Base-by-base conservation (phyloP, 108 stramenopile genomes). In the Craspedostauros australis region DNA sequence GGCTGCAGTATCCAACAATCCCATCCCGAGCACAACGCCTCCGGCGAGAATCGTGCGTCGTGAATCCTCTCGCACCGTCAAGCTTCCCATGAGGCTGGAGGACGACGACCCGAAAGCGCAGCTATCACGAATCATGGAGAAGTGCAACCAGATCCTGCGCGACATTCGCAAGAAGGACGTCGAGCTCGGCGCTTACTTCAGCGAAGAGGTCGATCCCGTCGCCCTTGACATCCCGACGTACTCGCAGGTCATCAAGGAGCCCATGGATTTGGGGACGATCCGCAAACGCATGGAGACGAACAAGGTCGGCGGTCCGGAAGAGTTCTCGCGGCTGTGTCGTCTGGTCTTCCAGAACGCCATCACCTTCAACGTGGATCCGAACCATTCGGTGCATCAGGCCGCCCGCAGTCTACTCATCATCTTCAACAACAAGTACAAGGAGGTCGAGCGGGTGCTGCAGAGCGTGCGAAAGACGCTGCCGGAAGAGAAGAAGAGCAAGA, bases 221-320 rank as follows among this genome's bases (percentile, higher is more conserved):
- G 86, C 89, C 8, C 84, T 95, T 9, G 72, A 74, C 8, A 80
- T 99, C 36, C 96, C 95, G 0, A 94, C 93, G 29, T 99, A 99
- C 60, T 66, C 70, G 57, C 93, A 96, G 42, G 68, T 93, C 8
- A 84, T 95, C 40, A 75, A 60, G 19, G 67, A 87, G 18, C 96
- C 98, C 18, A 99, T 99, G 98, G 98, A 99, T 77, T 54, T 99
- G 30, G 84, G 89, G 19, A 97, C 98, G 4, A 73, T 95, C 47
- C 64, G 77, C 39, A 61, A 55, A 1, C 81, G 75, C 57, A 69
- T 97, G 72, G 85, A 96, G 21, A 64, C 67, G 18, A 66, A 71
- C 18, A 66, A 77, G 43, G 84, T 95, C 29, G 58, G 56, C 37
- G 58, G 67, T 19, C 84, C 81, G 1, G 80, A 84, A 58, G 88